Conservation (phyloP, 2,329 filamentous ascomycete genomes). For the Sarocladiaceae sp. region DNA sequence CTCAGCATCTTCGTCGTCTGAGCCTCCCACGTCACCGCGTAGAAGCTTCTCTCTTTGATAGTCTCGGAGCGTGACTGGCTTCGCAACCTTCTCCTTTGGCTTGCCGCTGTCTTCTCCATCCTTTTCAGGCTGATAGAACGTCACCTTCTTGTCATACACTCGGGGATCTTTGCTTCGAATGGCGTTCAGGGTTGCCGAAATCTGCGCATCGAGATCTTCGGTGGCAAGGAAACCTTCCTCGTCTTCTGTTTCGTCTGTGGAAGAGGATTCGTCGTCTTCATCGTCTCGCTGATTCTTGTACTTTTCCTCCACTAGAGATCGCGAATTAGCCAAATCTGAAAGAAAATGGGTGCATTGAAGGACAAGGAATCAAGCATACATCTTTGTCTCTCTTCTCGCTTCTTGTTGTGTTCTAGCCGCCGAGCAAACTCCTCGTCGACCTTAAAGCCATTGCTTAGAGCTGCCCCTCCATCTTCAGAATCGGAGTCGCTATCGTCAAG, state of each 20-base stretch:
- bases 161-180: slow-evolving; percentile 88
- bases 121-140: slow-evolving; percentile 58
- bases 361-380: slow-evolving; percentile 42
- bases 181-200: slow-evolving; percentile 80
- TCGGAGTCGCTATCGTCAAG: slow-evolving; percentile 54
- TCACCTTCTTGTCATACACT: slow-evolving; percentile 76
- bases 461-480: slow-evolving; percentile 37
- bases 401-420: slow-evolving; percentile 95
- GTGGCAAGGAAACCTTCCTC: slow-evolving; percentile 86
- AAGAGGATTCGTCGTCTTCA: slow-evolving; percentile 59
- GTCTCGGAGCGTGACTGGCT: slow-evolving; percentile 80
- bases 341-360: too few relatives aligned
- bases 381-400: slow-evolving; percentile 78
- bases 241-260: slow-evolving; percentile 79
- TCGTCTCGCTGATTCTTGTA: slow-evolving; percentile 49
- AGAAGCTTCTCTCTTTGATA: slow-evolving; percentile 92
- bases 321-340: slow-evolving; percentile 20
- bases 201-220: slow-evolving; percentile 78
- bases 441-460: slow-evolving; percentile 53
- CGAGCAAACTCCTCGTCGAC: slow-evolving; percentile 89
- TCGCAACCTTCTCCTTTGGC: slow-evolving; percentile 61
- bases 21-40: slow-evolving; percentile 59
- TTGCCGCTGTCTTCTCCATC: slow-evolving; percentile 50
- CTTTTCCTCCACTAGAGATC: slow-evolving; percentile 75
- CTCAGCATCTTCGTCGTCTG: slow-evolving; percentile 51